Percentiles rank a stretch among this genome's conserved stretches.
phyloP scores from a whole-genome alignment of 805 yeast species.

The Nadsonia fulvescens region DNA sequence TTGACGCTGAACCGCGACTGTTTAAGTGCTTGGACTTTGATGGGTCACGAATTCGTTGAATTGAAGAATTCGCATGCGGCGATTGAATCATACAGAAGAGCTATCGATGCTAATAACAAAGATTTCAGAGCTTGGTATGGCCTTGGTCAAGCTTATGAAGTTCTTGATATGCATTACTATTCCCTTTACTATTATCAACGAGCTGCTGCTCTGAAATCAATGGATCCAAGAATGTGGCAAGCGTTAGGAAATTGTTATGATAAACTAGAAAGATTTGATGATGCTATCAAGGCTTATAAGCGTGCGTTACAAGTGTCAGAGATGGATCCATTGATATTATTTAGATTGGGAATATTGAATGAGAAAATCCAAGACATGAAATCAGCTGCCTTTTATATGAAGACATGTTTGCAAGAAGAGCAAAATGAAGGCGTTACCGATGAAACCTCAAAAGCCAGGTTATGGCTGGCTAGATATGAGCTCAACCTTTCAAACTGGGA shows the following conservation, averaged over 20 bases:
- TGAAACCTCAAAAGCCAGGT: constrained; percentile 59
- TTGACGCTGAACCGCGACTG: constrained; percentile 62
- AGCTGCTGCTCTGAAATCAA: constrained; percentile 74
- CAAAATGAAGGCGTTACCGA: constrained; percentile 46
- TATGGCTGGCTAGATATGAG: constrained; percentile 72
- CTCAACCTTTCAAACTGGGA: constrained; percentile 37
- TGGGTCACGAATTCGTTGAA: constrained; percentile 98
- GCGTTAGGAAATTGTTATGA: constrained; percentile 85
- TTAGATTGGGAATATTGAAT: constrained; percentile 49
- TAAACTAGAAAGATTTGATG: constrained; percentile 48
- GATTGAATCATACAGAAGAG: constrained; percentile 83
- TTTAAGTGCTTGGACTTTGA: constrained; percentile 86
- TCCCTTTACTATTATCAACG: constrained; percentile 83
- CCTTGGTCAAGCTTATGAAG: constrained; percentile 94
- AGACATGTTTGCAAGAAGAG: constrained; percentile 44
- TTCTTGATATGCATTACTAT: constrained; percentile 83
- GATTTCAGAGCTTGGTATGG: constrained; percentile 98
- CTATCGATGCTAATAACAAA: constrained; percentile 72
- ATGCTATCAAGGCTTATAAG: constrained; percentile 65
- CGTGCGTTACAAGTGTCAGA: constrained; percentile 51
- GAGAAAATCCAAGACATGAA: constrained; percentile 34
- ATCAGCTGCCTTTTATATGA: constrained; percentile 48
- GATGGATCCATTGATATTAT: constrained; percentile 37
- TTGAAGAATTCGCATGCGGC: constrained; percentile 94
- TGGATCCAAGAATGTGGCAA: constrained; percentile 90